Base-by-base conservation (phyloP, 768 basidiomycete genomes). In the Psilocybe tampanensis region DNA sequence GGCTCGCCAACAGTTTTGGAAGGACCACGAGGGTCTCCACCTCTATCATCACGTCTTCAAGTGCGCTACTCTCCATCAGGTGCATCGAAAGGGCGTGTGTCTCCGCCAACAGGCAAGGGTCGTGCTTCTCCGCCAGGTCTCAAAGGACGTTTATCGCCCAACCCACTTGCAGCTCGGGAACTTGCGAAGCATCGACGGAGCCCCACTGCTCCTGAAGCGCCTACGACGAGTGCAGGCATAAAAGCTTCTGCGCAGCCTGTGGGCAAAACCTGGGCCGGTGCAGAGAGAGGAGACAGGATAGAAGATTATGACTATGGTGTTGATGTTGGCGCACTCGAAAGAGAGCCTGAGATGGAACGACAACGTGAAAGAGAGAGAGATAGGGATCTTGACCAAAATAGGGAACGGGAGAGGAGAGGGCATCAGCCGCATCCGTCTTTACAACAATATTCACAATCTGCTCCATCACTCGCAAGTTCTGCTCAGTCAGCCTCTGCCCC, bases 141-240 rank as follows among this genome's bases (percentile, higher is more conserved):
- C 47, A 52, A 65, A 68, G 74, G 72, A 15, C 75, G 70, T 24
- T 43, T 70, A 9, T 72, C 71, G 0, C 68, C 72, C 15, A 71
- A 67, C 36, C 56, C 65, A 18, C 64, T 61, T 9, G 60, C 64
- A 18, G 67, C 66, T 9, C 68, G 64, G 56, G 74, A 73, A 12
- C 59, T 71, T 2, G 68, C 70, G 21, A 83, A 81, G 52, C 88
- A 86, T 61, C 77, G 84, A 44, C 79, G 87, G 8, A 91, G 86
- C 64, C 89, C 89, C 1, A 90, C 89, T 11, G 85, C 83, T 15
- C 84, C 85, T 13, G 89, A 90, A 54, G 72, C 73, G 15, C 75
- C 36, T 15, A 39, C 36, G 36, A 13, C n/a, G 13, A 39, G n/a
- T 13, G 36, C 7, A 39, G n/a, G 4, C 13, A 39, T 39, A 77